Evolutionary conservation across 1,284 basidiomycete species (phyloP).

Genomic region (Cystobasidium sp.): DNA sequence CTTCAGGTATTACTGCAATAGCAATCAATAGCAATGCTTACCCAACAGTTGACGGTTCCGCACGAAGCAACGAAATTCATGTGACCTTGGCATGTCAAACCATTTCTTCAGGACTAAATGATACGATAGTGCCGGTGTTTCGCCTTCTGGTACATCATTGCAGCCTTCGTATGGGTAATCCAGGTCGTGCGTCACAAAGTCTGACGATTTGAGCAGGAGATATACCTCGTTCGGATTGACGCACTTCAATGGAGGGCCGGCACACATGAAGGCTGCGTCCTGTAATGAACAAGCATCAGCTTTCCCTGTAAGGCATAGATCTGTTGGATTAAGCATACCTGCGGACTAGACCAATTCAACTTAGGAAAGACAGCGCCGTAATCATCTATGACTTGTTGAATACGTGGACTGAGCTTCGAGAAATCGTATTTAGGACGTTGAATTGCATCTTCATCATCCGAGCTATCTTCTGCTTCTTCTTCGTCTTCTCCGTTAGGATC

Average conservation of each 20-base stretch:
- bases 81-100: constrained; percentile 79
- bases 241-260: constrained; percentile 84
- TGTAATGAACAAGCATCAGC: constrained; percentile 54
- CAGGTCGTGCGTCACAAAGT: constrained; percentile 84
- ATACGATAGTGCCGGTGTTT: constrained; percentile 60
- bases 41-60: constrained; percentile 71
- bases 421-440: constrained; percentile 61
- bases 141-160: constrained; percentile 52
- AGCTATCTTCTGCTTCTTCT: constrained; percentile 56
- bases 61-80: constrained; percentile 88
- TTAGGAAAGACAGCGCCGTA: constrained; percentile 93
- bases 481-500: constrained; percentile 49
- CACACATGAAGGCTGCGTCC: constrained; percentile 92
- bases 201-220: constrained; percentile 87
- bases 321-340: constrained; percentile 62
- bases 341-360: constrained; percentile 88
- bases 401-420: constrained; percentile 75
- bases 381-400: constrained; percentile 68
- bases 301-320: background rate
- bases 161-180: constrained; percentile 59
- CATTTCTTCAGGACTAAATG: constrained; percentile 92
- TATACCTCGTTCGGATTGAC: constrained; percentile 87
- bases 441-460: constrained; percentile 48
- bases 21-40: constrained; percentile 56
- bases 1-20: background rate